Percentiles rank a stretch among this genome's conserved stretches.
phyloP scores from a whole-genome alignment of 2,329 filamentous ascomycete genomes.

The Monosporascus ibericus region DNA sequence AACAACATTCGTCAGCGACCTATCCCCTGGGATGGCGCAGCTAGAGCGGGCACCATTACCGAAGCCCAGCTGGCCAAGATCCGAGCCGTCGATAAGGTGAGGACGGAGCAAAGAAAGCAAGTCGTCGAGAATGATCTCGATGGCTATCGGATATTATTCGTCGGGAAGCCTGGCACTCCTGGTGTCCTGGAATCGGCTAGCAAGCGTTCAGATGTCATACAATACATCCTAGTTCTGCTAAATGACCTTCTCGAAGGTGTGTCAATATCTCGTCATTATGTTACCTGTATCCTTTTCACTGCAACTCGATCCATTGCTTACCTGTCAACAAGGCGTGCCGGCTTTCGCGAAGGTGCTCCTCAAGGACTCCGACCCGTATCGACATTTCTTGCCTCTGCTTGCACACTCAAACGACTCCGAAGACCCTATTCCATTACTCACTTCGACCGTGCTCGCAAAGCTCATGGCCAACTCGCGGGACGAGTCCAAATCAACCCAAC shows the following conservation, averaged over 20 bases:
- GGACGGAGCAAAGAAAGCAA: constrained; percentile 82
- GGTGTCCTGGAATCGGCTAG: constrained; percentile 78
- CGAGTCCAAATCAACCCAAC: constrained; percentile 57
- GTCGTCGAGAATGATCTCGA: constrained; percentile 73
- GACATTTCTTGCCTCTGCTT: constrained; percentile 77
- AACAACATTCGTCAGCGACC: constrained; percentile 95
- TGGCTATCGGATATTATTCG: constrained; percentile 74
- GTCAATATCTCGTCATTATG: constrained; percentile 14
- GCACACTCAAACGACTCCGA: constrained; percentile 66
- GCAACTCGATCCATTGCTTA: constrained; percentile 3
- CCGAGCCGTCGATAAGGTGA: constrained; percentile 92
- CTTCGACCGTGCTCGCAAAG: constrained; percentile 77
- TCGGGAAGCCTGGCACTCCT: constrained; percentile 64
- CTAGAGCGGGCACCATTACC: constrained; percentile 86
- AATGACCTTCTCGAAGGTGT: constrained; percentile 82
- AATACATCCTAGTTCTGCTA: constrained; percentile 88
- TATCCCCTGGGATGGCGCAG: constrained; percentile 96
- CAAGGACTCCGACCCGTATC: constrained; percentile 70
- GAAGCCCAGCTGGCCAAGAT: constrained; percentile 94
- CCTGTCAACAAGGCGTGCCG: constrained; percentile 54
- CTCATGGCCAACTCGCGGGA: constrained; percentile 66
- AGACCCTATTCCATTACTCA: constrained; percentile 82
- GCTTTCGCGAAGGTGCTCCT: constrained; percentile 71
- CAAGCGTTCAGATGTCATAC: constrained; percentile 83
- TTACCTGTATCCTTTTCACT: neutral